These are phyloP conservation scores for Colletotrichum gigasporum DNA, from an alignment of 2,329 filamentous ascomycete species.

Conservation along the genomic window DNA sequence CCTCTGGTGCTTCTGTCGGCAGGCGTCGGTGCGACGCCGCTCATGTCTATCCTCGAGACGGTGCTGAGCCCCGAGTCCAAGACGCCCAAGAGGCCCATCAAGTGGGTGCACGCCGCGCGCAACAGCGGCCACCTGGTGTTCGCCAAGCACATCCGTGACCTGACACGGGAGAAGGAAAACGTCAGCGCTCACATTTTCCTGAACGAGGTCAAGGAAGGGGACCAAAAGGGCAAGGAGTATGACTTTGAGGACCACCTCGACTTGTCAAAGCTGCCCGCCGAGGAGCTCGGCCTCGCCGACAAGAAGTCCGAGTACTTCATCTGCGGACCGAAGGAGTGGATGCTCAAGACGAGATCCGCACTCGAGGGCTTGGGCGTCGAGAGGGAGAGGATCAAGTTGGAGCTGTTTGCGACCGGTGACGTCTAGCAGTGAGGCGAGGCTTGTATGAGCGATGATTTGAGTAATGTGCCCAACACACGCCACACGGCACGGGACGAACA, in stretches of 20 bases:
- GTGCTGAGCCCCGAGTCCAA: constrained; percentile 44
- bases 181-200: constrained; percentile 68
- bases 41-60: constrained; percentile 72
- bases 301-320: constrained; percentile 71
- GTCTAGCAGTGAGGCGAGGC: constrained; percentile 32
- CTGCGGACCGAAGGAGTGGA: constrained; percentile 77
- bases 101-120: constrained; percentile 71
- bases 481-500: background rate
- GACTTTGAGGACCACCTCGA: constrained; percentile 67
- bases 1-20: constrained; percentile 74
- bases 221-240: constrained; percentile 64
- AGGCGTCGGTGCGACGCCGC: constrained; percentile 74
- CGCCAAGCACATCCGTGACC: constrained; percentile 53
- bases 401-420: constrained; percentile 72
- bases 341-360: constrained; percentile 65
- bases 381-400: constrained; percentile 69
- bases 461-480: background rate
- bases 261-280: constrained; percentile 62
- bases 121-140: constrained; percentile 64
- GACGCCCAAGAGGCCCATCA: constrained; percentile 55
- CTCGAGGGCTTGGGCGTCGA: constrained; percentile 66
- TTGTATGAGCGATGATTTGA: constrained; percentile 8
- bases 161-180: constrained; percentile 54
- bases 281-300: constrained; percentile 64
- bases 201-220: constrained; percentile 54